Base-by-base conservation (phyloP, 2,329 filamentous ascomycete species). In the Xylaria polymorpha region DNA sequence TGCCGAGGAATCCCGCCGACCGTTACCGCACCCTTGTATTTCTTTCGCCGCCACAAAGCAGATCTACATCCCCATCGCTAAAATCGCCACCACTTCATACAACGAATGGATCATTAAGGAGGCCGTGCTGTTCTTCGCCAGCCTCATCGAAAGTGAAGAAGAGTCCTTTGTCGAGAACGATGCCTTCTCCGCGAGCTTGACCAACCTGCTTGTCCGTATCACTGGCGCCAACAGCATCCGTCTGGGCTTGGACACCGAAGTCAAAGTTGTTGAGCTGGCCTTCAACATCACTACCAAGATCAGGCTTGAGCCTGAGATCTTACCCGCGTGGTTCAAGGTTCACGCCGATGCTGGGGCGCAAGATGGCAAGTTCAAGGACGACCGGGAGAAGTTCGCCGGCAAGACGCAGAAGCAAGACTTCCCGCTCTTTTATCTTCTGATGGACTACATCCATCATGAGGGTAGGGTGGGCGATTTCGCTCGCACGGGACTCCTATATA, bases 271-370 rank as follows among this genome's bases (percentile, higher is more conserved):
- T 61, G 95, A 99, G 82, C 84, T 99, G 65, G 88, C 97, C 53
- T 99, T 99, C 82, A 97, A 95, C 71, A 94, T 99, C 73, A 94
- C 96, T 22, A 97, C 96, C 73, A 98, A 98, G 85, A 97, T 99
- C 74, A 88, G 96, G 55, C 84, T 98, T 70, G 92, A 97, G 74
- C 94, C 96, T 4, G 88, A 91, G 67, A 95, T 98, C 64, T 83
- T 99, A 56, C 88, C 93, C 1, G 92, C 94, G 18, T 99, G 96
- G 96, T 99, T 99, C 82, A 92, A 91, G 72, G 88, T 89, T 8
- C 84, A 85, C 75, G 78, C 74, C 9, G 71, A 73, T 1, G 20
- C 55, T 29, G 61, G 67, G 44, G 4, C 57, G 63, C 81, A 69
- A 68, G 83, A 79, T 74, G 85, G 80, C 29, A 81, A 75, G 64